Evolutionary conservation across 768 basidiomycete genomes (phyloP).

Genomic region (Stropharia rugosoannulata): DNA sequence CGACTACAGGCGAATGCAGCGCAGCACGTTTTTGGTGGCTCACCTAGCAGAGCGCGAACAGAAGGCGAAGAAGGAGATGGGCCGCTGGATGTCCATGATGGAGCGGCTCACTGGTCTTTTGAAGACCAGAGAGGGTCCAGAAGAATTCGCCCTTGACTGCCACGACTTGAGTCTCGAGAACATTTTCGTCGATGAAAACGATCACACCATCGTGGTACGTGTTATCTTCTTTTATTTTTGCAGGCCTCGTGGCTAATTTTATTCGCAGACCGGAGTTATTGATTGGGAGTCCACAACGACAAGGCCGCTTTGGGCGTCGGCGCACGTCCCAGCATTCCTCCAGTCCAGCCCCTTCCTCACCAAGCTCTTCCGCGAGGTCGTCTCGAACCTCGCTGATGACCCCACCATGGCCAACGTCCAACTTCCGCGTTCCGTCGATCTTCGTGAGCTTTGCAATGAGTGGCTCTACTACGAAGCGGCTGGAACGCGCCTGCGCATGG

Average conservation of each 20-base stretch:
- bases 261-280: slow-evolving; percentile 74
- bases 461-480: slow-evolving; percentile 75
- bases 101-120: slow-evolving; percentile 41
- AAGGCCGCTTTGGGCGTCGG: slow-evolving; percentile 81
- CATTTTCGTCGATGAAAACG: slow-evolving; percentile 72
- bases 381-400: slow-evolving; percentile 45
- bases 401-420: slow-evolving; percentile 18
- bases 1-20: slow-evolving; percentile 80
- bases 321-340: slow-evolving; percentile 79
- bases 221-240: not conserved
- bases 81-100: slow-evolving; percentile 68
- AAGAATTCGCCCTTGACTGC: slow-evolving; percentile 79
- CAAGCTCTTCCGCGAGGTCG: slow-evolving; percentile 66
- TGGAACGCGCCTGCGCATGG: slow-evolving; percentile 67
- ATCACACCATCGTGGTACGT: slow-evolving; percentile 71
- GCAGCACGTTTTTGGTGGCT: slow-evolving; percentile 75
- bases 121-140: slow-evolving; percentile 33
- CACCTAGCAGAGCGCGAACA: slow-evolving; percentile 67
- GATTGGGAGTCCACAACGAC: slow-evolving; percentile 93
- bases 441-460: slow-evolving; percentile 47
- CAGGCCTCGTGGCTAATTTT: slow-evolving; percentile 1
- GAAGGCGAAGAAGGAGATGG: slow-evolving; percentile 67
- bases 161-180: slow-evolving; percentile 88
- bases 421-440: slow-evolving; percentile 15
- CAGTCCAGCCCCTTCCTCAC: slow-evolving; percentile 76